Conservation (phyloP, 768 basidiomycete species). For the Boletus rubescentipes region DNA sequence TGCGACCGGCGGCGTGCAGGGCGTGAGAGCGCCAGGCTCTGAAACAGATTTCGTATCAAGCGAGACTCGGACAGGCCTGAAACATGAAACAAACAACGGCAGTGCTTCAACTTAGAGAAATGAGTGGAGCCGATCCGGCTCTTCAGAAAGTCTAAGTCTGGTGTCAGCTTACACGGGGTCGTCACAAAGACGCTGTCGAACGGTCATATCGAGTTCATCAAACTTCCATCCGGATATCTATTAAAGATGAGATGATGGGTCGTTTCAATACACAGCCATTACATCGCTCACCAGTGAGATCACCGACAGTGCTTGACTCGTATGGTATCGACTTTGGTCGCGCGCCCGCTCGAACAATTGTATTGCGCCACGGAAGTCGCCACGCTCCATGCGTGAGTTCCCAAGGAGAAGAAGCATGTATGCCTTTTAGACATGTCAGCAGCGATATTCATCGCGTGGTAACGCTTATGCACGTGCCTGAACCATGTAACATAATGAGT, state of each 20-base stretch:
- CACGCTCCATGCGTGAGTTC: neutral
- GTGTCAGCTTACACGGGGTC: too few species aligned
- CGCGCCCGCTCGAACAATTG: neutral
- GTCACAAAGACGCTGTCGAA: too few species aligned
- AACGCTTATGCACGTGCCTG: neutral
- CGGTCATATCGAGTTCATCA: neutral
- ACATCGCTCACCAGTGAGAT: neutral
- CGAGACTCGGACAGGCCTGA: too few species aligned
- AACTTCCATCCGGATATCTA: neutral
- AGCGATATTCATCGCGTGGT: neutral
- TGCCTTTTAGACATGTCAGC: neutral
- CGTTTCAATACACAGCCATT: neutral
- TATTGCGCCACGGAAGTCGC: neutral
- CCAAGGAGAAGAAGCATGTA: neutral
- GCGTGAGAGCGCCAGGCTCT: too few species aligned
- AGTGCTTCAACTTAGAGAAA: too few species aligned
- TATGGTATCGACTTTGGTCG: neutral
- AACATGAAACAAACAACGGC: too few species aligned
- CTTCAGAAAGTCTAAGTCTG: too few species aligned
- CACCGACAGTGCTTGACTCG: neutral
- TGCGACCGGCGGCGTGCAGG: too few species aligned
- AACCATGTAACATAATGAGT: neutral
- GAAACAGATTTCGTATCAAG: too few species aligned
- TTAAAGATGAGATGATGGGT: neutral
- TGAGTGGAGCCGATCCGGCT: too few species aligned